Percentiles rank a stretch among this genome's conserved stretches.
Evolutionary conservation across 129 eudicot species (phyloP).

Genomic region (Pulicaria dysenterica): DNA sequence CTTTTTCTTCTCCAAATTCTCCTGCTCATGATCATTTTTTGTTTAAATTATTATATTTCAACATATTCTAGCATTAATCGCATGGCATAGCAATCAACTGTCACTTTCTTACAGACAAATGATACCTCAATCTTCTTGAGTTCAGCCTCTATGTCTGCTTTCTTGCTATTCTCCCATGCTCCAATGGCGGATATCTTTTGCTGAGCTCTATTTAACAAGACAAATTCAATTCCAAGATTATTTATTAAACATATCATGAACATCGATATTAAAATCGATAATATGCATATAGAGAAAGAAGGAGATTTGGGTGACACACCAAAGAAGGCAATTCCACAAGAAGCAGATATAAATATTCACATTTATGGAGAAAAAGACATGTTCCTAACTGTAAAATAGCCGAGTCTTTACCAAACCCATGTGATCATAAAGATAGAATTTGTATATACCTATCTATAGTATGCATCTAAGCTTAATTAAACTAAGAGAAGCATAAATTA

Average conservation of each 20-base stretch:
- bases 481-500: too few species aligned
- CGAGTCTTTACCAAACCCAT: too few species aligned
- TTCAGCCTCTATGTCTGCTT: constrained; percentile 78
- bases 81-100: neutral
- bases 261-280: too few species aligned
- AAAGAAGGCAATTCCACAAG: too few species aligned
- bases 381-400: too few species aligned
- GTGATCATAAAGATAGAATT: too few species aligned
- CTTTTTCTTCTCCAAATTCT: constrained; percentile 80
- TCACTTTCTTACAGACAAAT: neutral
- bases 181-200: constrained; percentile 58
- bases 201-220: constrained; percentile 61
- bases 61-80: neutral
- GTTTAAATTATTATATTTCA: constrained; percentile 7
- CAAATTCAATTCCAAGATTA: neutral
- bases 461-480: too few species aligned
- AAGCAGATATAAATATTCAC: too few species aligned
- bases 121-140: constrained; percentile 78
- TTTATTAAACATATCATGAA: neutral
- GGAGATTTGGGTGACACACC: too few species aligned
- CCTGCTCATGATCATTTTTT: constrained; percentile 43
- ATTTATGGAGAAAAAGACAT: too few species aligned
- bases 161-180: constrained; percentile 94
- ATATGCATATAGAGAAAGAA: too few species aligned
- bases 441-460: too few species aligned